Evolutionary conservation across 768 basidiomycete species (phyloP).

Genomic region (Lactifluus hygrophoroides): DNA sequence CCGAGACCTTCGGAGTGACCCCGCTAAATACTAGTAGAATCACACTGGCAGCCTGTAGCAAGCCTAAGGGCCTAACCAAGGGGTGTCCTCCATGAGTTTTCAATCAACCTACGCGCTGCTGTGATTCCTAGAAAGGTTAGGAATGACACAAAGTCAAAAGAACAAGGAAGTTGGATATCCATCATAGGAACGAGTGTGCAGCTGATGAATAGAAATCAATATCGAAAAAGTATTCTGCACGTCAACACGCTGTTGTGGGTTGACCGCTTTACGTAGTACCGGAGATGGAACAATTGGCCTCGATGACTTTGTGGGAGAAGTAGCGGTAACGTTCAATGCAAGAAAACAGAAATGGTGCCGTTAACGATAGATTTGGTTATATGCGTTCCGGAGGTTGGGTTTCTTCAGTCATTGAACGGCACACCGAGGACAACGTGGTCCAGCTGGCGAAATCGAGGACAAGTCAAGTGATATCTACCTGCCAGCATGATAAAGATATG

Average conservation of each 20-base stretch:
- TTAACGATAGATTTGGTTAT: slow-evolving; percentile 39
- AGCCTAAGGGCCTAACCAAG: slow-evolving; percentile 43
- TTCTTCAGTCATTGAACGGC: neutral
- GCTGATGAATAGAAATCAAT: neutral
- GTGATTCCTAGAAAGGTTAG: slow-evolving; percentile 39
- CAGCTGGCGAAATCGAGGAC: too few relatives aligned
- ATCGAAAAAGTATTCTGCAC: neutral
- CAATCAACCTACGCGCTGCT: slow-evolving; percentile 49
- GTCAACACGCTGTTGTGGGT: neutral
- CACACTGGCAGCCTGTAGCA: neutral
- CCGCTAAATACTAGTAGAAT: neutral
- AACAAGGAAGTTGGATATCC: neutral
- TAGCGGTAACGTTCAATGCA: slow-evolving; percentile 65
- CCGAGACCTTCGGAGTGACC: too few relatives aligned
- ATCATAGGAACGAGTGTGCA: slow-evolving; percentile 11
- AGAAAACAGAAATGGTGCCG: slow-evolving; percentile 37
- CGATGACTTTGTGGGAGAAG: slow-evolving; percentile 54
- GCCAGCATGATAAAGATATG: too few relatives aligned
- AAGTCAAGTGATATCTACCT: too few relatives aligned
- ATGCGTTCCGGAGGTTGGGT: neutral
- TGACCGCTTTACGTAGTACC: slow-evolving; percentile 37
- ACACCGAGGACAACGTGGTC: neutral
- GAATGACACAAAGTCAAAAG: neutral
- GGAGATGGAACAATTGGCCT: slow-evolving; percentile 37
- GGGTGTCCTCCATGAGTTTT: slow-evolving; percentile 45